Evolutionary conservation across 306 rosid genomes (phyloP), one percentile per base, ranked within the genome.

Genomic region (Cucurbita moschata): DNA sequence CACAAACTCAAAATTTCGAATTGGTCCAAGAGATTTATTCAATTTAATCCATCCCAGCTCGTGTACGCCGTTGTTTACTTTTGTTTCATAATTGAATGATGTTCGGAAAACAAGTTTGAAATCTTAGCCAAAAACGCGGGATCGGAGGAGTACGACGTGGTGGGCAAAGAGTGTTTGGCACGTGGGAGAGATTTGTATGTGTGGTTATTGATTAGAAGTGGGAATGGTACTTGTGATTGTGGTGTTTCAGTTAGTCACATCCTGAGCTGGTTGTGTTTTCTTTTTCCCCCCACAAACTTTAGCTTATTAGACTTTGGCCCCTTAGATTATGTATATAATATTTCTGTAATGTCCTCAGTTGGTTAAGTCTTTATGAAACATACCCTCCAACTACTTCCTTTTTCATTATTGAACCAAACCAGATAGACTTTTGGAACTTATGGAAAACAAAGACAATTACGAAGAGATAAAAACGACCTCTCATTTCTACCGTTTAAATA

Each of bases 281-380:
- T 50, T 50, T 0, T 50, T 1, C 15, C 7, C 23, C 47, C 4
- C 39, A 21, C 10, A 42, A 35, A 67, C 52, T 67, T 53, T 38
- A 13, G 37, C 26, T 46, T 63, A 50, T 37, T 10, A 30, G 40
- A 0, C n/a, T 58, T 39, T 16, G 16, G 44, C 4, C 6, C 35
- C 21, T 39, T 16, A 39, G 11, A 39, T 19, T 66, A 18, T 8
- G 19, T 10, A 9, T 5, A 18, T 18, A 18, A 62, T 14, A 4
- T 0, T 13, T 59, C 21, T 30, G 10, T 13, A 4, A 13, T 64
- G 50, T 65, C 53, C 53, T 65, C 3, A 46, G 57, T 68, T 68
- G 53, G 73, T 68, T 57, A 68, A 68, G 73, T 68, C 73, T 68
- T 68, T 46, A 68, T 68, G 73, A 68, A 68, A 68, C 73, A 68